Percentiles rank a stretch among this genome's conserved stretches.
Conservation (phyloP, 2,329 filamentous ascomycete genomes). For the Hymenoscyphus albidus region DNA sequence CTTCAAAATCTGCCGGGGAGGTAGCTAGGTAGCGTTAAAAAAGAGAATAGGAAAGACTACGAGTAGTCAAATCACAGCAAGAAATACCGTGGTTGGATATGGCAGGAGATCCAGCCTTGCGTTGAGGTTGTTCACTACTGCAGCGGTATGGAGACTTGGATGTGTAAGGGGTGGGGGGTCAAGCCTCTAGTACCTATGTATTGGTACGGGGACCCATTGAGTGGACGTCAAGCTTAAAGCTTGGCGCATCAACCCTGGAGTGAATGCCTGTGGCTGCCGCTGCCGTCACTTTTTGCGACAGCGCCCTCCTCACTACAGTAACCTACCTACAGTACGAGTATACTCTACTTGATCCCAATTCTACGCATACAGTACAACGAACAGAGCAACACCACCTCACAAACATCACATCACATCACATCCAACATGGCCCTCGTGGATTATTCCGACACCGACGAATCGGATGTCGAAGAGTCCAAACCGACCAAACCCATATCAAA, state of each 20-base stretch:
- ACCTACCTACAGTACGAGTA: no score
- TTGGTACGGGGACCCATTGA: not conserved
- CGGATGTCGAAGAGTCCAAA: slow-evolving; percentile 47
- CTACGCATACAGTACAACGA: no score
- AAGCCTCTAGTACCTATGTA: not conserved
- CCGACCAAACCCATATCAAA: slow-evolving; percentile 34
- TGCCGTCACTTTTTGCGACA: no score
- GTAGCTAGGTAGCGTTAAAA: not conserved
- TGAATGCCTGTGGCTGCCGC: no score
- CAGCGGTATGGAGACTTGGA: not conserved
- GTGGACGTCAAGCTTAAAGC: not conserved
- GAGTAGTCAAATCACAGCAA: not conserved
- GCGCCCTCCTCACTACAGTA: no score
- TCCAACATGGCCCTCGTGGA: slow-evolving; percentile 59
- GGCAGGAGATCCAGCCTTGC: not conserved
- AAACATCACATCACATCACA: slow-evolving; percentile 4
- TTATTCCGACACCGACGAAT: slow-evolving; percentile 65
- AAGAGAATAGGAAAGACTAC: not conserved
- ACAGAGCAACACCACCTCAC: not conserved
- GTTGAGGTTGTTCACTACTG: not conserved
- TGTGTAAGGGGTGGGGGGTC: not conserved
- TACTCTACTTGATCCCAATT: no score
- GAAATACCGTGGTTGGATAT: not conserved
- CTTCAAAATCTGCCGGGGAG: not conserved
- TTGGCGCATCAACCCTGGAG: not conserved